phyloP scores from a whole-genome alignment of 495 filamentous ascomycete genomes.

The Tuber umbilicatum region DNA sequence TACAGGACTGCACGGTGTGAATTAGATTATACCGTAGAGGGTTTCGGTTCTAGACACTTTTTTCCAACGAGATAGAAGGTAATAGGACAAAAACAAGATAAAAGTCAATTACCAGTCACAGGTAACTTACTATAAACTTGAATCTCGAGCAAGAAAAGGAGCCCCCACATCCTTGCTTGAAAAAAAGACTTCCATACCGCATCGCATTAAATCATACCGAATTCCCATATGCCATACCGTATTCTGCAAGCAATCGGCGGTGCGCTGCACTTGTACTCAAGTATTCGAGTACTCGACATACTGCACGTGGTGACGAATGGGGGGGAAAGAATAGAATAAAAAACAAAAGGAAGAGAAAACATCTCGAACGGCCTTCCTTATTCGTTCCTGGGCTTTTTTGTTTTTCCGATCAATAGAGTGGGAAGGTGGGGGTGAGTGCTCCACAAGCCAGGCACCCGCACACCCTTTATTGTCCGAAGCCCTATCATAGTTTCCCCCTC shows the following conservation, averaged over 20 bases:
- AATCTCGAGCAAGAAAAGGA: not conserved
- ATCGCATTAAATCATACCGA: not conserved
- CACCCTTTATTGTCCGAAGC: no score
- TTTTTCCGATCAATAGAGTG: not conserved
- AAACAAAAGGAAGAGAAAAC: not conserved
- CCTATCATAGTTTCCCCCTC: no score
- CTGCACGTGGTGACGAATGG: not conserved
- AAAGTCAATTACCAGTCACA: not conserved
- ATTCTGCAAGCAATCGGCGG: not conserved
- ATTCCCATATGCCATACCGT: not conserved
- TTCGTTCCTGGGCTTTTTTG: not conserved
- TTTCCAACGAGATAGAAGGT: not conserved
- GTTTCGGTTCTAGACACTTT: not conserved
- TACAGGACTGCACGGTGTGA: not conserved
- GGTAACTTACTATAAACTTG: not conserved
- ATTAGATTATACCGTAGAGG: not conserved
- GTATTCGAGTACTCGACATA: not conserved
- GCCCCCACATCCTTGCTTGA: not conserved
- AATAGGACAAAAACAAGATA: not conserved
- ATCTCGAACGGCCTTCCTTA: not conserved
- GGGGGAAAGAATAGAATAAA: not conserved
- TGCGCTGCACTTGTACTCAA: not conserved
- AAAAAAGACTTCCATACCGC: not conserved
- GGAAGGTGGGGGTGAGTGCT: not conserved
- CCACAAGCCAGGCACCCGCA: not conserved